Base-by-base conservation (phyloP, 2,329 filamentous ascomycete species). In the Venturia oleaginea region DNA sequence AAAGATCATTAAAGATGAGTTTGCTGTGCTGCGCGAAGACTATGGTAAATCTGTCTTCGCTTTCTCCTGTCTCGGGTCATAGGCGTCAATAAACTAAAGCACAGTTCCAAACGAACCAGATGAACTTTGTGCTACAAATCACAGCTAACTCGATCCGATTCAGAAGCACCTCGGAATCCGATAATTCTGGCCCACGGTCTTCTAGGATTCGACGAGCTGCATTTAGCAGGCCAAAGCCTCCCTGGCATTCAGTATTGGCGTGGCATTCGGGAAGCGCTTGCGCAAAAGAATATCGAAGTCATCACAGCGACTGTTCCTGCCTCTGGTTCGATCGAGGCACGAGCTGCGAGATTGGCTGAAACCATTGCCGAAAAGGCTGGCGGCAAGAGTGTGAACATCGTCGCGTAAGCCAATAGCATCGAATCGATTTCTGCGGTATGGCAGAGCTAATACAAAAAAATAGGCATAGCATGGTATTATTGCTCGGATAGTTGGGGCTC, bases 171-270 rank as follows among this genome's bases (percentile, higher is more conserved):
- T 51, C 82, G 83, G 70, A 72, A 86, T 68, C 83, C 84, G 2
- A 81, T 87, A 62, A 80, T 87, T 60, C 81, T 87, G 11, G 85
- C 85, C 4, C 85, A 87, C 73, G 85, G 85, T n/a, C 77, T 87
- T 13, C 75, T 87, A 24, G 85, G 85, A n/a, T 87, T 87, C 71
- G 83, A 86, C 68, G 84, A 87, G 70, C 72, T 87, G 11, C 82
- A 78, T 19, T 75, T 85, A 5, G 82, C 78, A 2, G 84, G 84
- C 0, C 72, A 73, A 15, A 75, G 76, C 43, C 72, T 86, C 6
- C 85, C 84, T 0, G 82, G 83, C 0, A 77, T 87, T 27, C 80
- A 85, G 63, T 87, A 87, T 71, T 87, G 85, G 85, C 80, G 84
- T 55, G 85, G 85, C 0, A 86, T 87, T 42, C 81, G 77, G 34